Evolutionary conservation across 768 basidiomycete species (phyloP), one percentile per base, ranked within the genome.

Genomic region (Chlorophyllum brunneum): DNA sequence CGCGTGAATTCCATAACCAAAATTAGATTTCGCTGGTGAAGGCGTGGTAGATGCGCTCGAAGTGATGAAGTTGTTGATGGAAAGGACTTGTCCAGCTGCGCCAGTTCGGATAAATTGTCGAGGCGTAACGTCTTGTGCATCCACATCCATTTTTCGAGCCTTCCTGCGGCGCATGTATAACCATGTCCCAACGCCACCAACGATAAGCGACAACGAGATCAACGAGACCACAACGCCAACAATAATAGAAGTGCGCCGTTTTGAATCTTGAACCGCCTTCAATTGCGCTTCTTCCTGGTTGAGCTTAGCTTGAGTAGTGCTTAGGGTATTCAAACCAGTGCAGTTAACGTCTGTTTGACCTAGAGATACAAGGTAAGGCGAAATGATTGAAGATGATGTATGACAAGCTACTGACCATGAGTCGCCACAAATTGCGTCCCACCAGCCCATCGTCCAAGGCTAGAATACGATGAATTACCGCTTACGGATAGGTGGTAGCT

Each of bases 361-460:
- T 62, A 29, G 20, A 27, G 39, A 13, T 2, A 30, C 33, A 45
- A 39, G 10, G 22, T 37, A 31, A 29, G 6, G 16, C 24, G 24
- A 42, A 51, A 31, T 13, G 43, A 20, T 9, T 26, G 20, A 26
- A 15, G 8, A 0, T 5, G n/a, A 22, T n/a, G 5, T 5, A 2
- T 5, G 18, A 6, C 18, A 22, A 26, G 6, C 13, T 13, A 39
- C 55, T 48, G 33, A 67, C 70, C 69, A 51, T 47, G 49, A 2
- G 70, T 71, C 16, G 54, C 55, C 9, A 71, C 62, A 8, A 64
- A 48, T 1, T 67, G 64, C 2, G 64, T 66, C 26, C 68, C 67
- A 2, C 50, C 54, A 13, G 70, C 73, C 69, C 71, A 72, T 44
- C 65, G 63, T n/a, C 73, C 75, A 26, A 67, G 68, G 29, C 77